Conservation (phyloP, 129 eudicot genomes). For the Smallanthus sonchifolius region DNA sequence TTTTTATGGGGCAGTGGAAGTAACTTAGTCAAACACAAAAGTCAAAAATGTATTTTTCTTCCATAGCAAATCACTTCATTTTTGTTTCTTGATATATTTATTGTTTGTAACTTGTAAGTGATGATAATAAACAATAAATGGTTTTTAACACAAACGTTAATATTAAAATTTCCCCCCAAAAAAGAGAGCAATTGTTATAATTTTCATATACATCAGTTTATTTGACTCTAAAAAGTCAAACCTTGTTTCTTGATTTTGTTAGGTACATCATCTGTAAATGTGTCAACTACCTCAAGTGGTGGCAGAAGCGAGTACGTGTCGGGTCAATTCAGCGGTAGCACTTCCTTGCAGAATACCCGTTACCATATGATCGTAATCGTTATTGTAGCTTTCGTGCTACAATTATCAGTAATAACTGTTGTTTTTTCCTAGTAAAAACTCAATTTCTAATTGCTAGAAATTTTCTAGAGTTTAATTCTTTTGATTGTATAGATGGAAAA, state of each 20-base stretch:
- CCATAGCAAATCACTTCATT: not conserved
- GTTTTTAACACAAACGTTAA: no score
- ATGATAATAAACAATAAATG: no score
- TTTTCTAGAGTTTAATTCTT: conserved; percentile 22
- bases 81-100: not conserved
- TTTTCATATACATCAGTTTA: not conserved
- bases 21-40: not conserved
- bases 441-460: not conserved
- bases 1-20: not conserved
- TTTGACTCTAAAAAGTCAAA: not conserved
- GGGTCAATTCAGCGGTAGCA: conserved; percentile 50
- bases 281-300: conserved; percentile 57
- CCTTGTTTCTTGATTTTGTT: not conserved
- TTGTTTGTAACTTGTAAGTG: not conserved
- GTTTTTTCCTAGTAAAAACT: conserved; percentile 19
- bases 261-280: conserved; percentile 82
- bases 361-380: conserved; percentile 23
- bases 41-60: not conserved
- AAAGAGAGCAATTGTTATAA: not conserved
- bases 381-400: conserved; percentile 36
- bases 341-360: conserved; percentile 26
- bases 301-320: conserved; percentile 65
- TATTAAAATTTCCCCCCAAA: not conserved
- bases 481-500: conserved; percentile 26
- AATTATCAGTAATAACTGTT: conserved; percentile 7